Evolutionary conservation across 1,284 basidiomycete species (phyloP).

Genomic region (Moniliella sp.): DNA sequence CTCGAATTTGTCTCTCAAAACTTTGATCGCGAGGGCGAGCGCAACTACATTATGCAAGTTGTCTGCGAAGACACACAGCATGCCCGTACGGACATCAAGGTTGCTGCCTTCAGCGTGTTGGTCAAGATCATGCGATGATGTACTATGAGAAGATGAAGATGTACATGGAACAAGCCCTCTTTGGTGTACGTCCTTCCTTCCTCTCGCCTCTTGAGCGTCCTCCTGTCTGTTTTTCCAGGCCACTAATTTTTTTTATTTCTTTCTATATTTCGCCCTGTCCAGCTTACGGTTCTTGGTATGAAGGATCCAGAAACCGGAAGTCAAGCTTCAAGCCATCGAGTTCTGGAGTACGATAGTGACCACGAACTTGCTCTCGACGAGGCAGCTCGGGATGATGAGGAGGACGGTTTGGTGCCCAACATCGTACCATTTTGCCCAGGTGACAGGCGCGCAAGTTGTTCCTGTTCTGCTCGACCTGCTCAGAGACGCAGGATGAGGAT

Average conservation of each 20-base stretch:
- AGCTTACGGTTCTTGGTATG: slow-evolving; percentile 99
- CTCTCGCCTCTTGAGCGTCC: too few species aligned
- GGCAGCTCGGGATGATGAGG: too few species aligned
- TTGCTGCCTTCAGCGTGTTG: slow-evolving; percentile 57
- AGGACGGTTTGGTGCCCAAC: too few species aligned
- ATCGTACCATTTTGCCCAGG: slow-evolving; percentile 80
- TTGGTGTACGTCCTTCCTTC: too few species aligned
- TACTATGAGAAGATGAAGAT: slow-evolving; percentile 98
- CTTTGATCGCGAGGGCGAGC: slow-evolving; percentile 66
- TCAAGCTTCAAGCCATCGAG: slow-evolving; percentile 86
- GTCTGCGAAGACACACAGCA: slow-evolving; percentile 94
- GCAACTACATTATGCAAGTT: slow-evolving; percentile 99
- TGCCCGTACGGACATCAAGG: slow-evolving; percentile 46
- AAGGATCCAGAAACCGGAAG: slow-evolving; percentile 69
- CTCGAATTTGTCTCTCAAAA: slow-evolving; percentile 93
- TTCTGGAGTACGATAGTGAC: slow-evolving; percentile 98
- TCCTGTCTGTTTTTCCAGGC: too few species aligned
- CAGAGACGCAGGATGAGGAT: slow-evolving; percentile 80
- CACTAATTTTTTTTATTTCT: too few species aligned
- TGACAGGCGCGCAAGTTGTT: slow-evolving; percentile 77
- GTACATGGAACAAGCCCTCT: slow-evolving; percentile 97
- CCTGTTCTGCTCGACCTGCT: slow-evolving; percentile 74
- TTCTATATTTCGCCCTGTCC: too few species aligned
- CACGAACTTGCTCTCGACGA: slow-evolving; percentile 83
- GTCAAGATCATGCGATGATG: slow-evolving; percentile 86